These are phyloP conservation scores for Phytophthora niederhauseri DNA, from an alignment of 352 stramenopile species.

Conservation along the genomic window DNA sequence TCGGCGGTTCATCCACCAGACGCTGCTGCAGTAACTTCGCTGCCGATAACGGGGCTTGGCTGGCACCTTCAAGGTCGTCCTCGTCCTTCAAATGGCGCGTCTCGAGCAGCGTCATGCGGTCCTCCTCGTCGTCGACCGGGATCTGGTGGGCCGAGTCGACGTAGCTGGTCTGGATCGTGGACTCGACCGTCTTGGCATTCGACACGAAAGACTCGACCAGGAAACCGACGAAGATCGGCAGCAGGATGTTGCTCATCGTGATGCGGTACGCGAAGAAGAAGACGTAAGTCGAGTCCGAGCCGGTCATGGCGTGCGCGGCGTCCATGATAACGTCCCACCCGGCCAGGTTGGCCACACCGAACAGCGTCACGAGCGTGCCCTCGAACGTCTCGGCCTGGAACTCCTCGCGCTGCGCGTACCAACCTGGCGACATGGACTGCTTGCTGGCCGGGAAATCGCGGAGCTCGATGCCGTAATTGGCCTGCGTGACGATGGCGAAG, in stretches of 20 bases:
- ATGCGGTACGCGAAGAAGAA: constrained; percentile 89
- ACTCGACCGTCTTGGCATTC: constrained; percentile 74
- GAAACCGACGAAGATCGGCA: constrained; percentile 89
- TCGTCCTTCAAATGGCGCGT: constrained; percentile 47
- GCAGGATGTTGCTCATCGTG: constrained; percentile 80
- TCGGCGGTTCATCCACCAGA: constrained; percentile 19
- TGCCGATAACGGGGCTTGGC: constrained; percentile 12
- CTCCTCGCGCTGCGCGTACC: constrained; percentile 72
- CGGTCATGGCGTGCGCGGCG: constrained; percentile 69
- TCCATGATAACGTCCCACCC: constrained; percentile 87
- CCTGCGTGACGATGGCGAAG: constrained; percentile 82
- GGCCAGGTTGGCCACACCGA: constrained; percentile 74
- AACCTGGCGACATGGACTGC: constrained; percentile 54
- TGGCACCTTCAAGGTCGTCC: constrained; percentile 19
- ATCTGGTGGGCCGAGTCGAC: constrained; percentile 49
- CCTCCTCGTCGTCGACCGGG: constrained; percentile 54
- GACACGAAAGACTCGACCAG: constrained; percentile 85
- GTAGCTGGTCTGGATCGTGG: constrained; percentile 65
- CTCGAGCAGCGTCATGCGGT: constrained; percentile 61
- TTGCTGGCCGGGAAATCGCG: constrained; percentile 60
- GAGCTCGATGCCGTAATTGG: constrained; percentile 71
- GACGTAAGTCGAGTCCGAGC: constrained; percentile 62
- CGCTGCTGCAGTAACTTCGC: constrained; percentile 16
- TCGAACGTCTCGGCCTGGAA: constrained; percentile 86
- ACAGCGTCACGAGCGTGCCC: constrained; percentile 77